These are phyloP conservation scores for Sporothrix variecibatus DNA, from an alignment of 2,329 filamentous ascomycete genomes.

Conservation along the genomic window DNA sequence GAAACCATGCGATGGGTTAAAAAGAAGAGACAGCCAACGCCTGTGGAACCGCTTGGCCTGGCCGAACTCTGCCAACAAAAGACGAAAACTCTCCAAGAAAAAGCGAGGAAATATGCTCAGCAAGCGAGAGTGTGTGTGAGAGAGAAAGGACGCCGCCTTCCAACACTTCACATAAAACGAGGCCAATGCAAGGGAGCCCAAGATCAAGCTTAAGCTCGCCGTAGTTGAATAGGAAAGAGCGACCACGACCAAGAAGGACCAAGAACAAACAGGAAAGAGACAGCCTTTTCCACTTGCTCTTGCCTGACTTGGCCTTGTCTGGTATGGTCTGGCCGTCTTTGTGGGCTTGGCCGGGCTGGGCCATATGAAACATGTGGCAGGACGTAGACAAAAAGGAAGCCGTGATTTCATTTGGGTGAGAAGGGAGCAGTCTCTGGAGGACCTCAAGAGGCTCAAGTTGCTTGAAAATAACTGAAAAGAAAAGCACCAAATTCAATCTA, in stretches of 20 bases:
- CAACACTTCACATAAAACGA: neutral
- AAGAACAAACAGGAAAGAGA: neutral
- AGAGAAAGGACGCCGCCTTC: neutral
- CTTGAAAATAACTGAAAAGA: neutral
- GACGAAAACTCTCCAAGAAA: neutral
- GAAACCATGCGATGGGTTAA: neutral
- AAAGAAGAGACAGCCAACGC: neutral
- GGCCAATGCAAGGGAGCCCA: constrained; percentile 15
- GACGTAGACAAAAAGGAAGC: neutral
- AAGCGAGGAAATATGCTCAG: neutral
- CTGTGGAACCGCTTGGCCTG: constrained; percentile 6
- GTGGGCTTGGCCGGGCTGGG: neutral
- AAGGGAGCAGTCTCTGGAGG: neutral
- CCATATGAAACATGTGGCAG: constrained; percentile 6
- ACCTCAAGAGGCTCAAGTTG: neutral
- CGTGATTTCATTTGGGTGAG: neutral
- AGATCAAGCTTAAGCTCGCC: neutral
- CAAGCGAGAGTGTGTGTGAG: neutral
- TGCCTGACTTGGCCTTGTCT: neutral
- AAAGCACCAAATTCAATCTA: constrained; percentile 10
- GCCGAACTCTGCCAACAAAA: neutral
- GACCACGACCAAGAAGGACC: neutral
- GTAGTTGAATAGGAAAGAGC: neutral
- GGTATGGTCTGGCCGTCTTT: neutral
- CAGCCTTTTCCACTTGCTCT: neutral